Evolutionary conservation across 2,329 filamentous ascomycete species (phyloP).

Genomic region (Fusarium miscanthi): DNA sequence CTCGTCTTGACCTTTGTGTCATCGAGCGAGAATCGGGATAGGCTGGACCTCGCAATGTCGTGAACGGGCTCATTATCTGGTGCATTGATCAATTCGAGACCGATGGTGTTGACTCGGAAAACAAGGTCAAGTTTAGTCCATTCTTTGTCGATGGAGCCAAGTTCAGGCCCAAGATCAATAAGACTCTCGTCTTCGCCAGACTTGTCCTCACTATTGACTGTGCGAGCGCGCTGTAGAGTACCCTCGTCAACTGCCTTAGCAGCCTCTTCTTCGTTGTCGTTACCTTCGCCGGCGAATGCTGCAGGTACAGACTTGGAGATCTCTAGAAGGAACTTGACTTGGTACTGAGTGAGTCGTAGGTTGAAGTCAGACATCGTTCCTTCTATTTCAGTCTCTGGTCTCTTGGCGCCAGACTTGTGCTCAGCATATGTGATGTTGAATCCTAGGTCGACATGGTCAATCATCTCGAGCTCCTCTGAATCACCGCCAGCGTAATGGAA

Average conservation of each 20-base stretch:
- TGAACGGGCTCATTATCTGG: slow-evolving; percentile 81
- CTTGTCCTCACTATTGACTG: slow-evolving; percentile 48
- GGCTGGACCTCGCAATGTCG: slow-evolving; percentile 79
- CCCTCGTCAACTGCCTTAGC: slow-evolving; percentile 76
- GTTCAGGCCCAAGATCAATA: slow-evolving; percentile 74
- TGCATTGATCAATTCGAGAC: slow-evolving; percentile 86
- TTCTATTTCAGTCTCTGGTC: slow-evolving; percentile 91
- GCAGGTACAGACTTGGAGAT: slow-evolving; percentile 88
- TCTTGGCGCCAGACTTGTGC: slow-evolving; percentile 78
- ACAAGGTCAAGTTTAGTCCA: slow-evolving; percentile 96
- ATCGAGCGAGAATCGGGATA: slow-evolving; percentile 95
- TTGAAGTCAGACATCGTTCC: slow-evolving; percentile 95
- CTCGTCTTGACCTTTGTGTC: slow-evolving; percentile 91
- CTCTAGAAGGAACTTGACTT: slow-evolving; percentile 89
- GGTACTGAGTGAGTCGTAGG: slow-evolving; percentile 86
- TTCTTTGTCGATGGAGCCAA: slow-evolving; percentile 73
- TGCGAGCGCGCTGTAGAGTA: slow-evolving; percentile 62
- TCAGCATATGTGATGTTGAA: slow-evolving; percentile 94
- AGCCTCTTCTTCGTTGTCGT: slow-evolving; percentile 78
- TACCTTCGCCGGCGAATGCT: slow-evolving; percentile 77
- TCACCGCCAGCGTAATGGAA: slow-evolving; percentile 80
- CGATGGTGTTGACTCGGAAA: slow-evolving; percentile 89
- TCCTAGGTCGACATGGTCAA: slow-evolving; percentile 94
- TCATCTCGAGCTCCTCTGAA: slow-evolving; percentile 91
- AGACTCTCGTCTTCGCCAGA: slow-evolving; percentile 54